phyloP scores from a whole-genome alignment of 2,329 filamentous ascomycete genomes.

The Penicillium rolfsii region DNA sequence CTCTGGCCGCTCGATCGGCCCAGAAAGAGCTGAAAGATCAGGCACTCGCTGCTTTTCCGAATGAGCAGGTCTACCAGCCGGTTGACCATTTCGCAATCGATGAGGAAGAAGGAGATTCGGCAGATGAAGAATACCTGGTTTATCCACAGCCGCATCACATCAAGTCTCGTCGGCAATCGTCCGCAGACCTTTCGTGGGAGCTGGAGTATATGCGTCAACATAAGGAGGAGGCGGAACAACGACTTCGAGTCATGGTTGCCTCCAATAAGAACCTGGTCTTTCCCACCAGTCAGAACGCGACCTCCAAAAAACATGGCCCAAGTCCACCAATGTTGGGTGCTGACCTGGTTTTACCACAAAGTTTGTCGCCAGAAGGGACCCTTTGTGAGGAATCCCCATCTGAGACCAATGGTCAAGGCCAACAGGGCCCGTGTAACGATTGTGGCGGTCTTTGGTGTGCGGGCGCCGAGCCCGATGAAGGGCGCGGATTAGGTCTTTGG shows the following conservation, averaged over 20 bases:
- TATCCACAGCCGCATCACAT: conserved; percentile 33
- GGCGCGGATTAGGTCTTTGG: conserved; percentile 44
- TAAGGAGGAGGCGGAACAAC: conserved; percentile 64
- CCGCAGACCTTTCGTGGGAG: conserved; percentile 65
- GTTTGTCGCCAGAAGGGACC: conserved; percentile 79
- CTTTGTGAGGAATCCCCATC: conserved; percentile 77
- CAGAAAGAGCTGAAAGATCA: conserved; percentile 77
- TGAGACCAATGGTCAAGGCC: conserved; percentile 56
- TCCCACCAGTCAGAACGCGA: conserved; percentile 52
- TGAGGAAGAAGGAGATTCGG: conserved; percentile 42
- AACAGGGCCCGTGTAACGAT: conserved; percentile 54
- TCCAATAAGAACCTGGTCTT: conserved; percentile 32
- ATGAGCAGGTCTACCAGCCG: conserved; percentile 51
- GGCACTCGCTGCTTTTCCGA: conserved; percentile 54
- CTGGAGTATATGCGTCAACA: conserved; percentile 80
- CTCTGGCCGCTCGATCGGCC: conserved; percentile 77
- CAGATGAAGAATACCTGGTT: conserved; percentile 32
- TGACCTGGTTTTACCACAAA: conserved; percentile 79
- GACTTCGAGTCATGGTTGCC: conserved; percentile 40
- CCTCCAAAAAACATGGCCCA: conserved; percentile 53
- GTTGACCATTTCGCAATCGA: conserved; percentile 54
- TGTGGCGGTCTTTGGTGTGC: conserved; percentile 75
- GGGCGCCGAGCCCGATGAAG: conserved; percentile 58
- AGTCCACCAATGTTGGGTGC: conserved; percentile 85
- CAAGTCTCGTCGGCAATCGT: conserved; percentile 48